Evolutionary conservation across 2,329 filamentous ascomycete species (phyloP).

Genomic region (Rhytidhysteron rufulum): DNA sequence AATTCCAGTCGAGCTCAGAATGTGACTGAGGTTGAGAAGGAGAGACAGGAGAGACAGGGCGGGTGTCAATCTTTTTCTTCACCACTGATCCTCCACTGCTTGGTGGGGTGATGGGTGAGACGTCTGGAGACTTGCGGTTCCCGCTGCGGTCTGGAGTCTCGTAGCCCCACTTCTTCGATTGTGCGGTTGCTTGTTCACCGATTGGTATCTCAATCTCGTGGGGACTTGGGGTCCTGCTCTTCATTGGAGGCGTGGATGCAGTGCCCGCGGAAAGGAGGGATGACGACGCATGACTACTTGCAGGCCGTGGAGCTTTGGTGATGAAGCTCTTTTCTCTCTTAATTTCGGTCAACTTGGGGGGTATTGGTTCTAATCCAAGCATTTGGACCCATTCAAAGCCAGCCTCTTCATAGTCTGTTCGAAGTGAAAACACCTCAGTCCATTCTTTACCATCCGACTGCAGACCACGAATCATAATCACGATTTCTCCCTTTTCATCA

Average conservation of each 20-base stretch:
- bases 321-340: conserved; percentile 51
- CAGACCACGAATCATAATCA: conserved; percentile 80
- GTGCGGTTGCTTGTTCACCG: conserved; percentile 52
- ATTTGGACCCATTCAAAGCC: conserved; percentile 85
- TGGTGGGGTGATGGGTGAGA: conserved; percentile 33
- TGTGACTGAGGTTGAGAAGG: conserved; percentile 10
- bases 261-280: conserved; percentile 43
- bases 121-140: conserved; percentile 19
- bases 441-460: conserved; percentile 63
- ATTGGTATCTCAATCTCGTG: conserved; percentile 59
- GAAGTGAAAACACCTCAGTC: conserved; percentile 79
- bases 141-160: conserved; percentile 28
- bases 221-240: conserved; percentile 45
- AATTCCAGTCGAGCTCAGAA: conserved; percentile 2
- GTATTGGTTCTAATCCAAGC: conserved; percentile 63
- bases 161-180: conserved; percentile 44
- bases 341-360: conserved; percentile 51
- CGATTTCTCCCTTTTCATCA: conserved; percentile 66
- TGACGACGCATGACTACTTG: conserved; percentile 53
- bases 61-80: conserved; percentile 11
- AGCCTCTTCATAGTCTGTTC: conserved; percentile 71
- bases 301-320: conserved; percentile 34
- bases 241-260: conserved; percentile 28
- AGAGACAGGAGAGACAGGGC: conserved; percentile 14
- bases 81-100: conserved; percentile 35